phyloP scores from a whole-genome alignment of 116 monocot species.

The Posidonia oceanica region DNA sequence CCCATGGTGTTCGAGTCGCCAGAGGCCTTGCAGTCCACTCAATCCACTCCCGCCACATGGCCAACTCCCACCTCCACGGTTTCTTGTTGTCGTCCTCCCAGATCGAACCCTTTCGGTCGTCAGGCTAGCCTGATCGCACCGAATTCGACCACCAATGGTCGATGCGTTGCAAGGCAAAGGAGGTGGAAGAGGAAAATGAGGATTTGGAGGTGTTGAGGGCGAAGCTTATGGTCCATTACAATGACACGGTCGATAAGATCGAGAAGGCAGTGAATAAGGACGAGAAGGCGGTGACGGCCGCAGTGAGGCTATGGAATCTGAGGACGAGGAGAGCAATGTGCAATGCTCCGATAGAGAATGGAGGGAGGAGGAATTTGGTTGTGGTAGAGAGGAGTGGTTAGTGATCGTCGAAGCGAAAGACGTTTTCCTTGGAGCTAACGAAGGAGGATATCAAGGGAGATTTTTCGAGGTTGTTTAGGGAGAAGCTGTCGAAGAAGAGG shows the following conservation, averaged over 20 bases:
- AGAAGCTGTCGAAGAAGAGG: constrained; percentile 6
- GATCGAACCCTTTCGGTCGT: background rate
- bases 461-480: constrained; percentile 8
- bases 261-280: too few species aligned
- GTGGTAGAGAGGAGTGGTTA: constrained; percentile 2
- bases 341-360: constrained; percentile 10
- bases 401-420: background rate
- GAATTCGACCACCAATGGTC: background rate
- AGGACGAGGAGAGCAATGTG: constrained; percentile 27
- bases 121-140: background rate
- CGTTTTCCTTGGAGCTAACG: constrained; percentile 2
- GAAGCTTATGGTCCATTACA: background rate
- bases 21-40: too few species aligned
- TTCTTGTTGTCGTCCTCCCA: constrained; percentile 26
- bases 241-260: background rate
- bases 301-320: constrained; percentile 25
- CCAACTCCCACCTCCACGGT: constrained; percentile 21
- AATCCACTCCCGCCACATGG: background rate
- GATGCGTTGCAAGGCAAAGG: background rate
- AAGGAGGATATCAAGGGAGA: constrained; percentile 24
- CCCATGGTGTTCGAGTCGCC: background rate
- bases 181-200: background rate
- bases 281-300: constrained; percentile 1
- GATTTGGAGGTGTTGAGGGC: background rate
- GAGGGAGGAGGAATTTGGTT: background rate